Evolutionary conservation across 2,329 filamentous ascomycete species (phyloP).

Genomic region (Cercospora sp.): DNA sequence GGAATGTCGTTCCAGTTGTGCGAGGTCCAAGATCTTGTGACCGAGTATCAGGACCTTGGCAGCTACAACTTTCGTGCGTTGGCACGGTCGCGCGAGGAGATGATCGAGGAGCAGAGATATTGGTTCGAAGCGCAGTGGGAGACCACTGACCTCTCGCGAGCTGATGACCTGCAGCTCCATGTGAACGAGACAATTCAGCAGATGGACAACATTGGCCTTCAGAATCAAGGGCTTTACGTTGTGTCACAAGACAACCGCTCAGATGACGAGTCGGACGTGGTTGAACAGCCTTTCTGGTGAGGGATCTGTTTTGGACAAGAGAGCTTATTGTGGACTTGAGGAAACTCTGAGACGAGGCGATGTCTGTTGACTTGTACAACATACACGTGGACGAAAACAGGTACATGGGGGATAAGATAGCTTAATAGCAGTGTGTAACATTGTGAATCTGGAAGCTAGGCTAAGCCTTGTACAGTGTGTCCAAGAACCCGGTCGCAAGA

Average conservation of each 20-base stretch:
- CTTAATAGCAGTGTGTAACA: background rate
- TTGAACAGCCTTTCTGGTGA: slow-evolving; percentile 18
- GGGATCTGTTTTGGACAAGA: background rate
- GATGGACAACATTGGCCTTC: slow-evolving; percentile 24
- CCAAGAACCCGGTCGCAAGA: slow-evolving; percentile 85
- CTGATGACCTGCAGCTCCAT: slow-evolving; percentile 18
- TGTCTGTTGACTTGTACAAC: background rate
- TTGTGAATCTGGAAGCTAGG: background rate
- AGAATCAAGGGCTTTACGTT: slow-evolving; percentile 20
- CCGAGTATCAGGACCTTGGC: slow-evolving; percentile 9
- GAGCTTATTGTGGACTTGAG: background rate
- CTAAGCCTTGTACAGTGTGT: slow-evolving; percentile 60
- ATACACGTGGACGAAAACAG: background rate
- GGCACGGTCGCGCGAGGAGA: slow-evolving; percentile 16
- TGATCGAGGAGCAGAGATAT: slow-evolving; percentile 22
- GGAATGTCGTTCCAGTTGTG: slow-evolving; percentile 17
- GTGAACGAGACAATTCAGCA: slow-evolving; percentile 21
- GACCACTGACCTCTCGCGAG: slow-evolving; percentile 20
- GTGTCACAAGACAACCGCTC: slow-evolving; percentile 1
- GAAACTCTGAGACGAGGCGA: background rate
- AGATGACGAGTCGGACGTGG: slow-evolving; percentile 11
- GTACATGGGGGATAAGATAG: background rate
- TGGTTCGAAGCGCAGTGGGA: slow-evolving; percentile 28
- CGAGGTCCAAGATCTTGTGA: slow-evolving; percentile 21
- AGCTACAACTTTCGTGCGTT: slow-evolving; percentile 21